Base-by-base conservation (phyloP, 1,139 yeast genomes). In the Hemisphaericaspora lyxosophila region DNA sequence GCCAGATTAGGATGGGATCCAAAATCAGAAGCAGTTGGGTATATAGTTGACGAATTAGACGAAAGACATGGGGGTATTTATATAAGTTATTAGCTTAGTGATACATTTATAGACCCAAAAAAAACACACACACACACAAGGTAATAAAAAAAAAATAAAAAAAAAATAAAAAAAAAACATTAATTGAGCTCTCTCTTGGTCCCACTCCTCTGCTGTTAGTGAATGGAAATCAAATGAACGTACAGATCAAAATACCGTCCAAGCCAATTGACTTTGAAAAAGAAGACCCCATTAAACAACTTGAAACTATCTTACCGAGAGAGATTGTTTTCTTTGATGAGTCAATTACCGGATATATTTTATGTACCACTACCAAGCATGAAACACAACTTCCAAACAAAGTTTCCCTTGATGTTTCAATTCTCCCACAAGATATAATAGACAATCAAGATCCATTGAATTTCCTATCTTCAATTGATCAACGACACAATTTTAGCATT, bases 1-100 rank as follows among this genome's bases (percentile, higher is more conserved):
- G 77, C 84, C 18, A 82, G 83, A 57, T 64, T 92, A 31, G 96
- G 97, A 4, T 92, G 98, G 98, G 82, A 85, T 53, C 80, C 88
- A 27, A 69, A 75, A 29, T 76, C 85, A 39, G 89, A 82, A 33
- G 84, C 82, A 42, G 83, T 90, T 7, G 47, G 53, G 3, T 67
- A 58, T 34, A 65, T 71, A 12, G 67, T 62, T 7, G 67, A 62
- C 22, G 65, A 57, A 33, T 50, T 71, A 28, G 75, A 69, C 27
- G 71, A 67, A 35, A 48, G 74, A 34, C 54, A 56, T 7, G 77
- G 77, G 2, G 77, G 76, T 3, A 49, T 70, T 6, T 71, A 70
- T 47, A 59, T 70, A 25, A 75, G 76, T 5, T 70, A 70, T 46
- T 70, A 28, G 23, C 16, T 30, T 14, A 15, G 24, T 30, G 19